Percentiles rank a stretch among this genome's conserved stretches.
Evolutionary conservation across 108 stramenopile genomes (phyloP).

Genomic region (Nannochloropsis granulata): DNA sequence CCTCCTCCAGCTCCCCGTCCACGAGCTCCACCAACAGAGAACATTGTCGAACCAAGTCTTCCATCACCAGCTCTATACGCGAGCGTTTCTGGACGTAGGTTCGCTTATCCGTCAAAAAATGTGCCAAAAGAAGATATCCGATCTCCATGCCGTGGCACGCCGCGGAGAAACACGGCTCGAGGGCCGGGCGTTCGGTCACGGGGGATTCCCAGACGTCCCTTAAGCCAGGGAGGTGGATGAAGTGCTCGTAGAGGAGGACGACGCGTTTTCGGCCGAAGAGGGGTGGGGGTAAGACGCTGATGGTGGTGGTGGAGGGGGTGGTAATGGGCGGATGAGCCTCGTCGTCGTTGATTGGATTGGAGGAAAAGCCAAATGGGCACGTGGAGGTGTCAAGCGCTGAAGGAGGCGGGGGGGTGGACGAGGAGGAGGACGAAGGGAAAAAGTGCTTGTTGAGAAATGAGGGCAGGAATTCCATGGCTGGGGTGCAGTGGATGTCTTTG

Average conservation of each 20-base stretch:
- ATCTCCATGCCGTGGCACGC: conserved; percentile 21
- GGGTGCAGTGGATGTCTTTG: no score
- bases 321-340: no score
- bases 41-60: conserved; percentile 8
- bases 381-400: no score
- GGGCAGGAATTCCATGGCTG: no score
- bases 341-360: no score
- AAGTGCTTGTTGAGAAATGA: no score
- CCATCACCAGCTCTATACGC: conserved; percentile 13
- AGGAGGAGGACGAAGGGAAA: no score
- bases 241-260: conserved; percentile 20
- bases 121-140: conserved; percentile 6
- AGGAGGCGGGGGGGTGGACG: no score
- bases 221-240: conserved; percentile 4
- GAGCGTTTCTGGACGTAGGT: conserved; percentile 17
- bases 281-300: not conserved
- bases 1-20: conserved; percentile 30
- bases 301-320: not conserved
- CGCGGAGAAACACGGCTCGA: conserved; percentile 22
- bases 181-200: conserved; percentile 2
- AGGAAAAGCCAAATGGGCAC: no score
- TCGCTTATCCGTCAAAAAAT: conserved; percentile 13
- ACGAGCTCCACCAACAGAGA: conserved; percentile 16
- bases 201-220: conserved; percentile 5
- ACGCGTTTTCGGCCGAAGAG: not conserved